phyloP scores from a whole-genome alignment of 768 basidiomycete genomes.

The Gymnopilus junonius region DNA sequence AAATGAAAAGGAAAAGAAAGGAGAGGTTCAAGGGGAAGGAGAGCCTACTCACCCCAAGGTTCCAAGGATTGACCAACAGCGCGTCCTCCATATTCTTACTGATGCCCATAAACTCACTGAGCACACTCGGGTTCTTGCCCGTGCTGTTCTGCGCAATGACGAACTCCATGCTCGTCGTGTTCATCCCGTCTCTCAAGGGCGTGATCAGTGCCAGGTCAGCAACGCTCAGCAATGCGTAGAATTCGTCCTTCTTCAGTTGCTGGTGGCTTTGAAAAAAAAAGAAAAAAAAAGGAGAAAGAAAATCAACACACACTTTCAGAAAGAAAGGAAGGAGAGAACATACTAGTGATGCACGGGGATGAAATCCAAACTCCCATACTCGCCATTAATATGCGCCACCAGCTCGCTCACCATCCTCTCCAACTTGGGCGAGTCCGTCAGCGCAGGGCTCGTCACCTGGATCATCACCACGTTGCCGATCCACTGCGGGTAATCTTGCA shows the following conservation, averaged over 20 bases:
- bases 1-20: background rate
- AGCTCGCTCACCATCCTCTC: constrained; percentile 93
- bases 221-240: constrained; percentile 91
- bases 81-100: constrained; percentile 90
- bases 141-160: constrained; percentile 91
- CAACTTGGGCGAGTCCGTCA: constrained; percentile 91
- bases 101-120: constrained; percentile 99
- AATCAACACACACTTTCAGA: no score
- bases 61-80: constrained; percentile 94
- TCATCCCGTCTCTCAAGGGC: constrained; percentile 97
- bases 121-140: constrained; percentile 82
- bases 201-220: constrained; percentile 97
- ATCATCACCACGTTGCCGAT: constrained; percentile 86
- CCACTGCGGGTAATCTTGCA: constrained; percentile 96
- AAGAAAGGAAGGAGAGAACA: constrained; percentile 34
- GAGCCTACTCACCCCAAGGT: constrained; percentile 83
- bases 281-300: background rate
- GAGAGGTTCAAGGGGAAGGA: background rate
- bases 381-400: constrained; percentile 94
- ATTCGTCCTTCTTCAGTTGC: constrained; percentile 96
- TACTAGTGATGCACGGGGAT: constrained; percentile 98
- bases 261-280: constrained; percentile 74
- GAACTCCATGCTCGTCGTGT: constrained; percentile 98
- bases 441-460: constrained; percentile 92
- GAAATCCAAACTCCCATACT: constrained; percentile 93